Evolutionary conservation across 2,329 filamentous ascomycete species (phyloP).

Genomic region (Cercospora berteroae): DNA sequence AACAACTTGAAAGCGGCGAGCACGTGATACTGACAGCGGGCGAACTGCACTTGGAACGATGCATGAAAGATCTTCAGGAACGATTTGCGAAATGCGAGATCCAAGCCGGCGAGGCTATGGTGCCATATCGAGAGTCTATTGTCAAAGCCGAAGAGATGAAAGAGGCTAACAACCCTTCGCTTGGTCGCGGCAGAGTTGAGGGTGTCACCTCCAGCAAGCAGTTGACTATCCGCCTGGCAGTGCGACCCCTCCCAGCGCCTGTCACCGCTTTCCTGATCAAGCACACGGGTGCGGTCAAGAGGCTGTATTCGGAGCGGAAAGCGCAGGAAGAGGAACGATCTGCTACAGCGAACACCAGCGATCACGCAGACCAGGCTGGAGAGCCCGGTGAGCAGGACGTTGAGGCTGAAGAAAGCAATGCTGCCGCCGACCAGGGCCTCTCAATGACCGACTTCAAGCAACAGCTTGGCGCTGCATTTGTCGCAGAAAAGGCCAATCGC

Average conservation of each 20-base stretch:
- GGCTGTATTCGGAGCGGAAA: constrained; percentile 70
- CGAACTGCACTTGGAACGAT: constrained; percentile 90
- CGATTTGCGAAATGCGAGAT: constrained; percentile 93
- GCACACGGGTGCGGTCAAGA: constrained; percentile 74
- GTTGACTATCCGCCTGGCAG: constrained; percentile 70
- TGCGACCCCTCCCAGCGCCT: constrained; percentile 71
- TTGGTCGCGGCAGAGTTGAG: constrained; percentile 78
- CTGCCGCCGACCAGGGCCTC: constrained; percentile 59
- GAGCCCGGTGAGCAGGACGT: constrained; percentile 41
- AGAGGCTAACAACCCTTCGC: constrained; percentile 76
- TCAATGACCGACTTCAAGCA: constrained; percentile 74
- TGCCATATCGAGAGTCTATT: constrained; percentile 92
- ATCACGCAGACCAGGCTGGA: constrained; percentile 36
- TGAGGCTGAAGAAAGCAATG: constrained; percentile 50
- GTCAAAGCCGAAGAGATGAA: constrained; percentile 85
- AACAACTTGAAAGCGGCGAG: constrained; percentile 87
- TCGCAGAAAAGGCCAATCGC: constrained; percentile 67
- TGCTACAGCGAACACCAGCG: constrained; percentile 37
- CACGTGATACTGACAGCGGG: constrained; percentile 93
- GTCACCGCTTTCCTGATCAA: constrained; percentile 83
- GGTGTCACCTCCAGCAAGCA: constrained; percentile 81
- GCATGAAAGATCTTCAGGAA: constrained; percentile 87
- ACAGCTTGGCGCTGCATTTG: constrained; percentile 66
- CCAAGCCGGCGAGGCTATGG: constrained; percentile 88
- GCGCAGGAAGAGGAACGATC: constrained; percentile 46